These are phyloP conservation scores for Cyberlindnera mycetangii DNA, from an alignment of 805 yeast species.

Conservation along the genomic window DNA sequence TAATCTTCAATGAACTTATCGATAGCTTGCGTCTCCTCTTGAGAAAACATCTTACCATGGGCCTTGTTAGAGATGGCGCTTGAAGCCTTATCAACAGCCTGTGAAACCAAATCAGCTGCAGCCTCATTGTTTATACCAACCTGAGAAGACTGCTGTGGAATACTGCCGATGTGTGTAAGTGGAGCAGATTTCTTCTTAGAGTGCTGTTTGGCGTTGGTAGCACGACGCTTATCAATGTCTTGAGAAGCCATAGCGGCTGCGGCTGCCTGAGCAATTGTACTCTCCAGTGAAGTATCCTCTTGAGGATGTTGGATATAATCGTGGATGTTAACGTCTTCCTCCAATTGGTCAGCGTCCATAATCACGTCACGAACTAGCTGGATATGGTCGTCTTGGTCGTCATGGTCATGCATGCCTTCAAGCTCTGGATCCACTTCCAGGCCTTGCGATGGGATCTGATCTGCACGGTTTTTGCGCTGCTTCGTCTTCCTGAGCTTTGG, in stretches of 20 bases:
- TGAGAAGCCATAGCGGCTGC: conserved; percentile 26
- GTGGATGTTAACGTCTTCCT: conserved; percentile 39
- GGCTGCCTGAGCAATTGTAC: conserved; percentile 21
- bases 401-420: conserved; percentile 44
- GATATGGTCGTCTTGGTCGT: conserved; percentile 52
- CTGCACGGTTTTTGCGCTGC: conserved; percentile 7
- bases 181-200: conserved; percentile 4
- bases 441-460: neutral
- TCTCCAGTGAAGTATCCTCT: conserved; percentile 20
- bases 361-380: conserved; percentile 70
- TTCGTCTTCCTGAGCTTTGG: conserved; percentile 10
- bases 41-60: conserved; percentile 42
- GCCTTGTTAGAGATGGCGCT: conserved; percentile 15
- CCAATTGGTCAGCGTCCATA: conserved; percentile 62
- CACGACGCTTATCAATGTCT: neutral
- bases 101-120: conserved; percentile 39
- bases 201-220: conserved; percentile 8
- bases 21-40: conserved; percentile 66
- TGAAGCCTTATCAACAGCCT: conserved; percentile 44
- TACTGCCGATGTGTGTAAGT: neutral
- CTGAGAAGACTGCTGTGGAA: conserved; percentile 3
- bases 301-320: conserved; percentile 28
- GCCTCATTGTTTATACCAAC: conserved; percentile 20
- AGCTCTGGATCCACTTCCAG: conserved; percentile 52
- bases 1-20: conserved; percentile 72